phyloP scores from a whole-genome alignment of 352 stramenopile genomes.

The Globisporangium camurandrum region DNA sequence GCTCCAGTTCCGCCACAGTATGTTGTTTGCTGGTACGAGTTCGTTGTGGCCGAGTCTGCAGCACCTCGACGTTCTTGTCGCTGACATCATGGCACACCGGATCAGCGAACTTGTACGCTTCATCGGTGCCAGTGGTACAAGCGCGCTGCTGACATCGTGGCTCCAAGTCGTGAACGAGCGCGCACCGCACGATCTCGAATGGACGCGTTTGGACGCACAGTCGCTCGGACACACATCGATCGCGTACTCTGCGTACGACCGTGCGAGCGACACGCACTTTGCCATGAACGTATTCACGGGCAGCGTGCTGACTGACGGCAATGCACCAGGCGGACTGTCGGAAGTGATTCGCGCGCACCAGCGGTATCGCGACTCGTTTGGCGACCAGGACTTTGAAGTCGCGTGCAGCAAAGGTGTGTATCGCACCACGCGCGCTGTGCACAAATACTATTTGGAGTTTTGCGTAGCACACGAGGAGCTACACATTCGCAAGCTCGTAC shows the following conservation, averaged over 20 bases:
- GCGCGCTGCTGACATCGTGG: constrained; percentile 19
- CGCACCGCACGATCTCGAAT: constrained; percentile 10
- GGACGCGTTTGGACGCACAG: constrained; percentile 15
- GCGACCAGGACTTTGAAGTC: constrained; percentile 43
- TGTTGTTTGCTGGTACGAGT: constrained; percentile 6
- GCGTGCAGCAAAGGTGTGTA: constrained; percentile 20
- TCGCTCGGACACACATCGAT: constrained; percentile 8
- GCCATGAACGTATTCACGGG: constrained; percentile 48
- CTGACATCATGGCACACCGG: constrained; percentile 26
- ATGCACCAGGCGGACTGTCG: constrained; percentile 31
- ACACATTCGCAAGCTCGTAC: constrained; percentile 23
- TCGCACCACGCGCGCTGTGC: constrained; percentile 17
- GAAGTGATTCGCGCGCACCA: constrained; percentile 18
- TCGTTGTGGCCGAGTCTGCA: neutral
- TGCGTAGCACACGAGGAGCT: constrained; percentile 16
- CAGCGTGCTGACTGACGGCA: constrained; percentile 29
- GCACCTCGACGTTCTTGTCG: constrained; percentile 8
- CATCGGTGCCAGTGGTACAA: constrained; percentile 1
- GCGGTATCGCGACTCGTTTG: constrained; percentile 36
- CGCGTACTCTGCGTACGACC: constrained; percentile 24
- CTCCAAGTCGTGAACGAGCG: constrained; percentile 19
- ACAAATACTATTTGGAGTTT: constrained; percentile 33
- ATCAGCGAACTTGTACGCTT: constrained; percentile 10
- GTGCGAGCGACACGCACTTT: constrained; percentile 16
- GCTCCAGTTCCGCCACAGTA: constrained; percentile 33